A percentile compares a stretch with the other conserved stretches of the same genome.
These are phyloP conservation scores for Avena eriantha DNA, from an alignment of 176 grass and related monocot genomes.

Conservation along the genomic window DNA sequence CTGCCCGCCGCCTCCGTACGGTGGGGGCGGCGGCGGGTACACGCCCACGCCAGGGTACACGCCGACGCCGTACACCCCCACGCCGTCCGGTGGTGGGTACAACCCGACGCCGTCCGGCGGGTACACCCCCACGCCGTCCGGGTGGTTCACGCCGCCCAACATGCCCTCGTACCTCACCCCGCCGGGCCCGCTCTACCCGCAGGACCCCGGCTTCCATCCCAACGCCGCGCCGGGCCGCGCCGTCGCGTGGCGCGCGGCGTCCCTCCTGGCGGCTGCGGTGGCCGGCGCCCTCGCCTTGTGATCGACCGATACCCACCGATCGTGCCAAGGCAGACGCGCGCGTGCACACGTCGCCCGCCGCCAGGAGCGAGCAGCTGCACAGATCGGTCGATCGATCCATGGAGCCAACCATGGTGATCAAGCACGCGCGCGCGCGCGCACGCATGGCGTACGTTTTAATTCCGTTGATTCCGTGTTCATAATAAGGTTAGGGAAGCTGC, in stretches of 20 bases:
- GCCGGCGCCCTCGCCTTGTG: slow-evolving; percentile 49
- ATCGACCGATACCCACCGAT: not conserved
- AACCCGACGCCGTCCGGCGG: not conserved
- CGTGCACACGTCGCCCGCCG: not conserved
- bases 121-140: slow-evolving; percentile 49
- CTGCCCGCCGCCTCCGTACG: slow-evolving; percentile 59
- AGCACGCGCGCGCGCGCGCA: not conserved
- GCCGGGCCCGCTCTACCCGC: slow-evolving; percentile 67
- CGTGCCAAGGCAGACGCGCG: not conserved
- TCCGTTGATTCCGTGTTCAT: slow-evolving; percentile 21
- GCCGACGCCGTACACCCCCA: slow-evolving; percentile 28
- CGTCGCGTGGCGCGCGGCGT: not conserved
- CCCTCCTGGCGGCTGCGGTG: not conserved
- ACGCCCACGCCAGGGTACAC: slow-evolving; percentile 47
- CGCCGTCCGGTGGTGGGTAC: slow-evolving; percentile 6
- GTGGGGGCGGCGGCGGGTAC: not conserved
- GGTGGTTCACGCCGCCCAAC: slow-evolving; percentile 57
- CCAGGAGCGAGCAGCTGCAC: not conserved
- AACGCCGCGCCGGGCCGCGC: slow-evolving; percentile 20
- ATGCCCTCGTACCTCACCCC: slow-evolving; percentile 57
- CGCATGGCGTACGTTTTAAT: slow-evolving; percentile 29
- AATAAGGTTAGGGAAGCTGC: slow-evolving; percentile 46
- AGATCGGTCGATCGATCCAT: not conserved
- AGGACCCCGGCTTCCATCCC: slow-evolving; percentile 63
- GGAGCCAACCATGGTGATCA: not conserved